Evolutionary conservation across 345 rosid genomes (phyloP).

Genomic region (Toxicodendron radicans): DNA sequence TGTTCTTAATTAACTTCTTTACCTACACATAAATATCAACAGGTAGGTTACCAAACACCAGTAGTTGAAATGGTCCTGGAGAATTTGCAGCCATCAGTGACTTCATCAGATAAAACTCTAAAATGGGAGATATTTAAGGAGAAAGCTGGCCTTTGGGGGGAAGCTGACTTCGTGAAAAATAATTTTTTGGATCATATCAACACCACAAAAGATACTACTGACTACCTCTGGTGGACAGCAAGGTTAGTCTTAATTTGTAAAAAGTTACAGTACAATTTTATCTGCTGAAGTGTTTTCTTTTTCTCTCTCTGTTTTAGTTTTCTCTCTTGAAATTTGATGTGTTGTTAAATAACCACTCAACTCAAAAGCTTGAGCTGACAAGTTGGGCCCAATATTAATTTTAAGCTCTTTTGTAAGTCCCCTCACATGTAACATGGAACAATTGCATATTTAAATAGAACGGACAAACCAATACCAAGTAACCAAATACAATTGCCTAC

Average conservation of each 20-base stretch:
- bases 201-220: conserved; percentile 79
- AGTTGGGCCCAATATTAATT: too few species aligned
- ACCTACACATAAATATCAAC: conserved; percentile 22
- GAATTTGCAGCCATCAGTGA: conserved; percentile 44
- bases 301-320: too few species aligned
- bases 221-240: conserved; percentile 95
- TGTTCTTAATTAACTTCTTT: conserved; percentile 5
- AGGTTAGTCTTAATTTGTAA: conserved; percentile 51
- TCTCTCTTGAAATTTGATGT: background rate
- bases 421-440: too few species aligned
- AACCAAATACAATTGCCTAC: too few species aligned
- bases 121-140: conserved; percentile 75
- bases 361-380: too few species aligned
- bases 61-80: conserved; percentile 79
- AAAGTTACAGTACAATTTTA: conserved; percentile 1
- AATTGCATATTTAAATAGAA: too few species aligned
- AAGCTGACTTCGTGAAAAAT: conserved; percentile 55
- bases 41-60: conserved; percentile 71
- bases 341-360: too few species aligned
- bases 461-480: too few species aligned
- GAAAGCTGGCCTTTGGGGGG: conserved; percentile 80
- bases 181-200: conserved; percentile 80
- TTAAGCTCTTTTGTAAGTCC: too few species aligned
- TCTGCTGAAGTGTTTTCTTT: background rate
- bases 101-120: conserved; percentile 33